Conservation (phyloP, 352 stramenopile species). For the Globisporangium canariense region DNA sequence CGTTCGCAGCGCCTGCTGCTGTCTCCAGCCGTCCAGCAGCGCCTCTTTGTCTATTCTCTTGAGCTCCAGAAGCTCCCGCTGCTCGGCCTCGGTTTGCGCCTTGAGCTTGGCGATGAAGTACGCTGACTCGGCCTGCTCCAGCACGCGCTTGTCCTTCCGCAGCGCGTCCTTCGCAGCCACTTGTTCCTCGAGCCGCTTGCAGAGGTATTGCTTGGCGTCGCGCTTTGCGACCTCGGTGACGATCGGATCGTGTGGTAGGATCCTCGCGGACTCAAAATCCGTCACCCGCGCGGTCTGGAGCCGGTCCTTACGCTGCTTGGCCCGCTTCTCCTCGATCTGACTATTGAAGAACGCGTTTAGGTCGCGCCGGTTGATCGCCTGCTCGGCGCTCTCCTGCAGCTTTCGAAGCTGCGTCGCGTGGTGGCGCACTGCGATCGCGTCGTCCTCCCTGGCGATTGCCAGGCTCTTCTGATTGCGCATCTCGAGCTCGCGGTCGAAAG, state of each 20-base stretch:
- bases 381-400: conserved; percentile 40
- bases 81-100: conserved; percentile 32
- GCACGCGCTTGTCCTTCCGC: conserved; percentile 25
- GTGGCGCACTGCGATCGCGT: conserved; percentile 22
- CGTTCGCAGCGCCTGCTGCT: conserved; percentile 35
- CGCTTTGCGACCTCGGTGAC: conserved; percentile 27
- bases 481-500: conserved; percentile 31
- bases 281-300: conserved; percentile 11
- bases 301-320: conserved; percentile 14
- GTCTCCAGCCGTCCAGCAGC: conserved; percentile 40
- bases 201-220: conserved; percentile 39
- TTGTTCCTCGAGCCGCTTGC: conserved; percentile 40
- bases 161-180: conserved; percentile 41
- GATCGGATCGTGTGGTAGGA: conserved; percentile 40
- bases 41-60: conserved; percentile 34
- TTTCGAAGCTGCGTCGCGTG: conserved; percentile 34
- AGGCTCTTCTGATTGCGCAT: conserved; percentile 12
- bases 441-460: conserved; percentile 14
- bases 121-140: conserved; percentile 57
- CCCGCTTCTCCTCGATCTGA: conserved; percentile 47
- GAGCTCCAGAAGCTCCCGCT: conserved; percentile 19
- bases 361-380: conserved; percentile 33
- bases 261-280: conserved; percentile 26
- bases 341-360: conserved; percentile 46
- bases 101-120: conserved; percentile 52